Conservation (phyloP, 2,329 filamentous ascomycete species). For the Aureobasidium sp. region DNA sequence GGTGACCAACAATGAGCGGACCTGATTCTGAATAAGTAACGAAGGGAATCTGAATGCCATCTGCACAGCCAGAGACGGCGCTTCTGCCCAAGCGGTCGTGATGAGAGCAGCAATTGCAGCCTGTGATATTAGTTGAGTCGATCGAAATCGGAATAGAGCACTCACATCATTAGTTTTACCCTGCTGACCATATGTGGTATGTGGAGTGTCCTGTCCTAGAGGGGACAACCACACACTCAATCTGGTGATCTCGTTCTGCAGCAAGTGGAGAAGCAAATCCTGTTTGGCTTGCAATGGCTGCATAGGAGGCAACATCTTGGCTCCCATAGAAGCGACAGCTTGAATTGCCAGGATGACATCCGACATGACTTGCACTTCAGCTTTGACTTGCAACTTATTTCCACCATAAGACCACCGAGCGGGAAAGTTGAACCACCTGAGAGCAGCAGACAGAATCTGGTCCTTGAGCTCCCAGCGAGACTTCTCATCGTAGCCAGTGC, state of each 20-base stretch:
- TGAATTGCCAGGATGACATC: constrained; percentile 65
- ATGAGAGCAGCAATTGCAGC: constrained; percentile 44
- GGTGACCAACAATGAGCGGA: constrained; percentile 71
- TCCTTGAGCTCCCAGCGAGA: constrained; percentile 81
- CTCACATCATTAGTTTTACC: constrained; percentile 18
- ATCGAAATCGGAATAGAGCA: not conserved
- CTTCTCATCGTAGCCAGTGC: constrained; percentile 54
- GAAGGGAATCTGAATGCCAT: constrained; percentile 72
- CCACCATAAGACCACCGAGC: constrained; percentile 87
- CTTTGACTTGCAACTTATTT: constrained; percentile 86
- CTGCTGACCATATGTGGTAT: constrained; percentile 5
- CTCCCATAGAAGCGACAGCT: constrained; percentile 53
- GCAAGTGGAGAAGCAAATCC: constrained; percentile 67
- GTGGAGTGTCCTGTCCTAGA: constrained; percentile 51
- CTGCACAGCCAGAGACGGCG: constrained; percentile 79
- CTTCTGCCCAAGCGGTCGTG: constrained; percentile 78
- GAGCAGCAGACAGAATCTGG: constrained; percentile 72
- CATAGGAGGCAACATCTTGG: constrained; percentile 38
- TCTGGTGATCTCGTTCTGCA: constrained; percentile 77
- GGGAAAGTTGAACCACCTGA: constrained; percentile 79
- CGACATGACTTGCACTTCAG: constrained; percentile 72
- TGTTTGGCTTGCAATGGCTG: constrained; percentile 70
- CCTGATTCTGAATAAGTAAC: constrained; percentile 61
- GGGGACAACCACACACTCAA: constrained; percentile 87
- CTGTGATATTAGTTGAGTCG: not conserved